A percentile compares a stretch with the other conserved stretches of the same genome.
phyloP scores from a whole-genome alignment of 1,284 basidiomycete genomes.

The Cystobasidium sp. region DNA sequence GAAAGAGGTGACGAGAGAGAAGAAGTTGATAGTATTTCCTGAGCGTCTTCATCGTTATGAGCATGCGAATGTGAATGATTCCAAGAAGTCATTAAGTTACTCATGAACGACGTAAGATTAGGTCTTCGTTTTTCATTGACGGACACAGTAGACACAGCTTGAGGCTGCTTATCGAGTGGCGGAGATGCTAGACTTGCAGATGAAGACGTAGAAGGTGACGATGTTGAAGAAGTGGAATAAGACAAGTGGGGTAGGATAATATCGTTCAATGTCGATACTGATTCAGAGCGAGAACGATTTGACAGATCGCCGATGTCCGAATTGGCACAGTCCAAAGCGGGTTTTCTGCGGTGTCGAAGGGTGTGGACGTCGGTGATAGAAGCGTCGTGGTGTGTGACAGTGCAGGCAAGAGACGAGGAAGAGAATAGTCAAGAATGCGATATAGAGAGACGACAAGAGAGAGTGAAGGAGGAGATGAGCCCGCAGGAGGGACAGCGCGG shows the following conservation, averaged over 20 bases:
- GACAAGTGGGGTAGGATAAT: not conserved
- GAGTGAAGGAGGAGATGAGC: not conserved
- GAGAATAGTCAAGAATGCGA: not conserved
- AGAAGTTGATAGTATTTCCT: slow-evolving; percentile 9
- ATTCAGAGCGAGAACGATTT: slow-evolving; percentile 19
- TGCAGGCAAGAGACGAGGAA: not conserved
- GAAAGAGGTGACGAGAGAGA: not conserved
- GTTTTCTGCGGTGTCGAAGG: slow-evolving; percentile 3
- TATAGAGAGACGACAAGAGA: not conserved
- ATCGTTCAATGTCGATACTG: slow-evolving; percentile 26
- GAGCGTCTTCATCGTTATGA: not conserved
- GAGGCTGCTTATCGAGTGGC: no score
- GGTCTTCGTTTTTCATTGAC: not conserved
- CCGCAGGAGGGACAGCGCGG: no score
- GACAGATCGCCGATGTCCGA: slow-evolving; percentile 10
- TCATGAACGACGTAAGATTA: not conserved
- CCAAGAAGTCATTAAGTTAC: not conserved
- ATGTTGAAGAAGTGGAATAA: no score
- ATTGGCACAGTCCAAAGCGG: slow-evolving; percentile 4
- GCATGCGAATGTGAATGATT: not conserved
- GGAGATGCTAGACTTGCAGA: not conserved
- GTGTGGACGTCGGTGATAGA: no score
- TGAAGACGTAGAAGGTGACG: not conserved
- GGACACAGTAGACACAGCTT: no score
- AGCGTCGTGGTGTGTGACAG: not conserved